phyloP scores from a whole-genome alignment of 1,284 basidiomycete genomes.

The Heimioporus retisporus region DNA sequence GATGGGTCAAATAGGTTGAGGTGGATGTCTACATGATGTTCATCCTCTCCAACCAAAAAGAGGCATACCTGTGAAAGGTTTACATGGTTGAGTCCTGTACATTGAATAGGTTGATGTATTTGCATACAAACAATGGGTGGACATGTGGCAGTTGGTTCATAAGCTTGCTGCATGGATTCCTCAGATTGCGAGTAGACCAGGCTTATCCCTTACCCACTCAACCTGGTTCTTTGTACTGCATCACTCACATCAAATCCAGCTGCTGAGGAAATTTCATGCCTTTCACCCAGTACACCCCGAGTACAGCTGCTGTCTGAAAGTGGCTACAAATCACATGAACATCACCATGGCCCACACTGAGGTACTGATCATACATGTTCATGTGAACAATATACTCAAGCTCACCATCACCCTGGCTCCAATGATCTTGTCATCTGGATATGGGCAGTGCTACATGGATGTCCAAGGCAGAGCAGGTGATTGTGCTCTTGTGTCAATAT shows the following conservation, averaged over 20 bases:
- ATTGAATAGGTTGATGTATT: neutral
- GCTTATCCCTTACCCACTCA: too few relatives aligned
- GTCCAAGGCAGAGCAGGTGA: too few relatives aligned
- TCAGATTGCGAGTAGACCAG: slow-evolving; percentile 4
- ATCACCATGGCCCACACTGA: neutral
- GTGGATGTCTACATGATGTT: slow-evolving; percentile 15
- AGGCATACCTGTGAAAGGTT: neutral
- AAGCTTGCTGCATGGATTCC: neutral
- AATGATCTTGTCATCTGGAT: neutral
- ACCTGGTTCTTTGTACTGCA: too few relatives aligned
- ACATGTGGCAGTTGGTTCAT: slow-evolving; percentile 15
- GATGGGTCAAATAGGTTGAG: neutral
- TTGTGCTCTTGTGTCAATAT: too few relatives aligned
- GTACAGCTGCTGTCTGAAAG: slow-evolving; percentile 11
- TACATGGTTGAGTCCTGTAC: neutral
- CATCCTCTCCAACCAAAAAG: neutral
- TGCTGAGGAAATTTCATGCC: slow-evolving; percentile 4
- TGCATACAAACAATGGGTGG: neutral
- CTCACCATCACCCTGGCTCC: too few relatives aligned
- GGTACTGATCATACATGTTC: neutral
- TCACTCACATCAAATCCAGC: neutral
- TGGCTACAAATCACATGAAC: neutral
- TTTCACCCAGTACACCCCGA: slow-evolving; percentile 6
- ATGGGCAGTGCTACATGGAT: too few relatives aligned
- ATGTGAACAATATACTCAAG: neutral